phyloP scores from a whole-genome alignment of 805 yeast species.

The Ogataea paradorogensis region DNA sequence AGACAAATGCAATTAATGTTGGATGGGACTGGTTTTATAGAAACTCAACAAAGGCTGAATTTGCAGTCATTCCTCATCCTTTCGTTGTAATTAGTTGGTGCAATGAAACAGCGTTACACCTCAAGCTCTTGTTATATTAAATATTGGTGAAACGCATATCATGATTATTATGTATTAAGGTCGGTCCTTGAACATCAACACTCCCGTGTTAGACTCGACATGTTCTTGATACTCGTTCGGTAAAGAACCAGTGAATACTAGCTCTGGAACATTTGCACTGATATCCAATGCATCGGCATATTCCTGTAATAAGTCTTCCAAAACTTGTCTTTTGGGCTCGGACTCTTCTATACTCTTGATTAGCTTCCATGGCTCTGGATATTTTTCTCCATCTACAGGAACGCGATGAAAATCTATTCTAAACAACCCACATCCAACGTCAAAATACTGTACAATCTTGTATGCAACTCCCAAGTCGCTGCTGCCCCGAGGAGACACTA shows the following conservation, averaged over 20 bases:
- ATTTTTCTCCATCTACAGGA: conserved; percentile 7
- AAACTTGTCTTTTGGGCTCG: conserved; percentile 9
- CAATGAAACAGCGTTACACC: too few species aligned
- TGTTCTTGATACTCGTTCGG: conserved; percentile 13
- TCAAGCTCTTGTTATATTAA: too few species aligned
- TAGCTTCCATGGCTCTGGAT: conserved; percentile 23
- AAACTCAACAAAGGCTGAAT: too few species aligned
- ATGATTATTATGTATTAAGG: neutral
- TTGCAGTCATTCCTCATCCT: too few species aligned
- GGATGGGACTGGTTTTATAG: too few species aligned
- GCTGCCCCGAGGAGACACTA: conserved; percentile 6
- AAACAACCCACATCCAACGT: conserved; percentile 6
- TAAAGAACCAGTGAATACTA: conserved; percentile 18
- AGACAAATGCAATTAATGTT: too few species aligned
- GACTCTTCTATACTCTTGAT: conserved; percentile 10
- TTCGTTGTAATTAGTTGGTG: too few species aligned
- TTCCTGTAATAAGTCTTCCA: conserved; percentile 13
- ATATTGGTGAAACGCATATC: neutral
- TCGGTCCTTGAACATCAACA: conserved; percentile 17
- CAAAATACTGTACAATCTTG: conserved; percentile 16
- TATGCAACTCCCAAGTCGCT: conserved; percentile 7
- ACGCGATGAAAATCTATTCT: conserved; percentile 20
- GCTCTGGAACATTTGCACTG: conserved; percentile 27
- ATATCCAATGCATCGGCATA: conserved; percentile 15
- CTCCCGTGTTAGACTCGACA: conserved; percentile 22